Base-by-base conservation (phyloP, 768 basidiomycete species). In the Russula foetens region DNA sequence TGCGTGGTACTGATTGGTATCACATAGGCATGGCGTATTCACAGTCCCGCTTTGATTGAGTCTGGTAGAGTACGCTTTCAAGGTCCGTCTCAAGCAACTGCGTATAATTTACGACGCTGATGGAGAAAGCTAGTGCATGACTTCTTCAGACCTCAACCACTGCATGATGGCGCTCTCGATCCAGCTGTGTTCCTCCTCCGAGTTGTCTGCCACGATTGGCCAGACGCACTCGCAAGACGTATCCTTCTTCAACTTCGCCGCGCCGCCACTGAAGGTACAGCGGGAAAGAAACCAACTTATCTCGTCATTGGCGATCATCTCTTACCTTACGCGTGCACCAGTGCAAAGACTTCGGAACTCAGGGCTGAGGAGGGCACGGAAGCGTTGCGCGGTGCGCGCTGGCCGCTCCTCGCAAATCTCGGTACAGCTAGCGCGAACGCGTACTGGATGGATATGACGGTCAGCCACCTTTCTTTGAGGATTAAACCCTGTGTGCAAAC, bases 161-260 rank as follows among this genome's bases (percentile, higher is more conserved):
- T 2, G 45, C 50, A 29, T 55, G 56, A 53, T 7, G 56, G 14
- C 17, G 31, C 44, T 68, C 75, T 53, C 70, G 80, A 54, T 76
- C 85, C 60, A 7, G 79, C 85, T 0, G 82, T 89, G 7, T 92
- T 84, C 68, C 75, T 90, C 35, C 74, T 90, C 31, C 81, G 88
- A 24, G 83, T 84, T 21, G 80, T 90, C 41, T 75, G 88, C 35
- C 89, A 92, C 66, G 89, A 92, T 67, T 90, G 89, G 88, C 84
- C 87, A 1, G 85, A 90, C 63, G 74, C 73, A 1, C 78, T 70
- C 48, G 73, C 81, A 23, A 63, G 62, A 24, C 74, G 74, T 39
- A 80, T 83, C 45, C 69, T 82, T 46, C 68, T 75, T 21, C 77
- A 76, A 28, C 73, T 83, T 4, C 73, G 79, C 14, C 72, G 72